Evolutionary conservation across 1,284 basidiomycete genomes (phyloP).

Genomic region (Apiotrichum mycotoxinovorans): DNA sequence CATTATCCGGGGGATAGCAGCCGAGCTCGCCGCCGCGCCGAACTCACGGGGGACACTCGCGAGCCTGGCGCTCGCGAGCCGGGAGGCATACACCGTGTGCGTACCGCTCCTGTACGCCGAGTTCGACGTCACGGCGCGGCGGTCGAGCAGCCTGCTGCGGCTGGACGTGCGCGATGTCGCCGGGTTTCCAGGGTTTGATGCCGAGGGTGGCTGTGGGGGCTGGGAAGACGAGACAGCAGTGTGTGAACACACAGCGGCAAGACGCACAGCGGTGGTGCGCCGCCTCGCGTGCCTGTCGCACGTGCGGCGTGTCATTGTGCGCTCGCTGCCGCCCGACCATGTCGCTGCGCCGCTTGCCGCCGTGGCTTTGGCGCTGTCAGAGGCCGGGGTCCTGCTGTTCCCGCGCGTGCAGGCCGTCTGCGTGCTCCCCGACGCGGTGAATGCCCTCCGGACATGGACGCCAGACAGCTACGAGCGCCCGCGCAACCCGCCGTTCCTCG

Average conservation of each 20-base stretch:
- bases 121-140: conserved; percentile 10
- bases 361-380: not conserved
- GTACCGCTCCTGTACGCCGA: conserved; percentile 22
- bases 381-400: conserved; percentile 7
- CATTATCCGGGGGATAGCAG: conserved; percentile 24
- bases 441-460: conserved; percentile 28
- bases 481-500: conserved; percentile 26
- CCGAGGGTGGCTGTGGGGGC: not conserved
- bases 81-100: conserved; percentile 21
- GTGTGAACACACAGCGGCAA: not conserved
- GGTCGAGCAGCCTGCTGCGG: not conserved
- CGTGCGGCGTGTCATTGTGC: not conserved
- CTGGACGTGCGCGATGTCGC: not conserved
- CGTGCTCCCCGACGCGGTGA: conserved; percentile 23
- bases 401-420: conserved; percentile 21
- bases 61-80: conserved; percentile 13
- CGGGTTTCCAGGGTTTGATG: not conserved
- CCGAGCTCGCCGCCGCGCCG: conserved; percentile 9
- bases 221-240: not conserved
- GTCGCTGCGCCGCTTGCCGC: not conserved
- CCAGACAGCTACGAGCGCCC: conserved; percentile 20
- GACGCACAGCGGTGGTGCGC: not conserved
- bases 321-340: conserved; percentile 4
- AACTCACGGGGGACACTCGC: conserved; percentile 17
- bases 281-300: not conserved